phyloP scores from a whole-genome alignment of 495 filamentous ascomycete genomes.

The Aspergillus saccharolyticus region DNA sequence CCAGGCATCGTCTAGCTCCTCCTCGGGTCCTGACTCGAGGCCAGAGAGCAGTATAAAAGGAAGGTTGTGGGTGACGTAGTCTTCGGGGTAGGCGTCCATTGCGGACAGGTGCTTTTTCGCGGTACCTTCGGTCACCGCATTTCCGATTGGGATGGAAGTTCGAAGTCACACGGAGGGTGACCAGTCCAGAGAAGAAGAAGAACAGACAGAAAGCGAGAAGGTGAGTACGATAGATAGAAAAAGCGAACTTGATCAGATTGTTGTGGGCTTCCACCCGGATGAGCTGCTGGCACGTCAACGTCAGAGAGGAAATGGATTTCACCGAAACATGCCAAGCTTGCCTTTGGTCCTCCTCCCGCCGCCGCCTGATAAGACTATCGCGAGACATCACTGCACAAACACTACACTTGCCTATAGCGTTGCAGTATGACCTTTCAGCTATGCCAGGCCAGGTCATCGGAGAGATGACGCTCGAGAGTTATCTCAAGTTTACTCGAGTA shows the following conservation, averaged over 20 bases:
- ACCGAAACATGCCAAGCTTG: conserved; percentile 12
- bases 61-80: conserved; percentile 76
- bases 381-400: too few species aligned
- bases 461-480: too few species aligned
- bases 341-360: neutral
- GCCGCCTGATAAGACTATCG: neutral
- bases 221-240: neutral
- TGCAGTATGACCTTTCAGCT: too few species aligned
- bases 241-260: too few species aligned
- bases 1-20: conserved; percentile 12
- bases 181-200: neutral
- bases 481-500: too few species aligned
- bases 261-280: conserved; percentile 2
- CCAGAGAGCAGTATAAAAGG: conserved; percentile 78
- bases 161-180: neutral
- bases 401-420: too few species aligned
- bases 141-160: conserved; percentile 16
- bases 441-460: too few species aligned
- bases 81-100: conserved; percentile 85
- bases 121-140: conserved; percentile 36
- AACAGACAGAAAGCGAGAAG: neutral
- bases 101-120: conserved; percentile 32
- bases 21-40: conserved; percentile 40
- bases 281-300: neutral
- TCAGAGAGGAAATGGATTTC: neutral